Evolutionary conservation across 176 grass and related monocot genomes (phyloP).

Genomic region (Rhipidocladum racemiflorum): DNA sequence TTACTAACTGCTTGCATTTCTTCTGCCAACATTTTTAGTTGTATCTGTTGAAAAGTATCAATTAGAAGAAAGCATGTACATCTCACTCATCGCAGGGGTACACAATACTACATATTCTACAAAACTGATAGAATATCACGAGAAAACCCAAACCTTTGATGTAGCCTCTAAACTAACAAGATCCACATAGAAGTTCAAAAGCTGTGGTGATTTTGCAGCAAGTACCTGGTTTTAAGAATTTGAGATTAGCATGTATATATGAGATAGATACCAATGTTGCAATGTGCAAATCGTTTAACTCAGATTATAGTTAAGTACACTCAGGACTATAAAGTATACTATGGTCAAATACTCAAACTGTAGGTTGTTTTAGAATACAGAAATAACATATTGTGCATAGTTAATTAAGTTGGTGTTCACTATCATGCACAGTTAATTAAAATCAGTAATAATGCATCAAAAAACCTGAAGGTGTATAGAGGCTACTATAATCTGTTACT

Average conservation of each 20-base stretch:
- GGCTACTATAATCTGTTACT: neutral
- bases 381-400: neutral
- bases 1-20: constrained; percentile 99
- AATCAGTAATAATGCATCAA: neutral
- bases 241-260: neutral
- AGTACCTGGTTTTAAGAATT: constrained; percentile 60
- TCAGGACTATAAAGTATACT: neutral
- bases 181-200: constrained; percentile 84
- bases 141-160: constrained; percentile 76
- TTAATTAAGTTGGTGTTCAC: neutral
- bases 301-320: constrained; percentile 5
- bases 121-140: constrained; percentile 1
- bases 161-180: constrained; percentile 86
- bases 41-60: constrained; percentile 62
- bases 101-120: constrained; percentile 28
- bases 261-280: neutral
- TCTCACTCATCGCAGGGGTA: neutral
- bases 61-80: constrained; percentile 25
- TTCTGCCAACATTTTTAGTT: constrained; percentile 95
- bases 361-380: neutral
- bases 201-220: constrained; percentile 68
- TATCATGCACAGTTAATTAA: constrained; percentile 13
- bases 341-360: neutral
- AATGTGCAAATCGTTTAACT: constrained; percentile 22
- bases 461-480: neutral